Evolutionary conservation across 768 basidiomycete species (phyloP).

Genomic region (Cubamyces lactineus): DNA sequence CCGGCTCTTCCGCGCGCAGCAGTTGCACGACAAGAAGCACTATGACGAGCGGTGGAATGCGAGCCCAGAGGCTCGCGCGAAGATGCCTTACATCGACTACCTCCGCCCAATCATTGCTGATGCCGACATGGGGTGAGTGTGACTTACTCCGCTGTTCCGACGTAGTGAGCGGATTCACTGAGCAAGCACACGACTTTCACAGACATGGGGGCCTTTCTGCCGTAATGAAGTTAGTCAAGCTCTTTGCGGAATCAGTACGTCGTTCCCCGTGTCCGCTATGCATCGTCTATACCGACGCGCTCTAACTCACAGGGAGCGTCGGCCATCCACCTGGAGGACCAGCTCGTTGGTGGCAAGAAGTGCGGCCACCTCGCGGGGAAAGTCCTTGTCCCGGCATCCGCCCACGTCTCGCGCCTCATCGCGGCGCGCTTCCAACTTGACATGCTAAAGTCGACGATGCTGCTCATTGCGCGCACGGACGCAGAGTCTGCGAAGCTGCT

Average conservation of each 20-base stretch:
- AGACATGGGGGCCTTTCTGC: constrained; percentile 93
- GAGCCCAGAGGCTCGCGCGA: constrained; percentile 62
- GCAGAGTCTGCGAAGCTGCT: constrained; percentile 86
- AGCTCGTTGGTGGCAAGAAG: constrained; percentile 94
- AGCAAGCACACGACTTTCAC: not conserved
- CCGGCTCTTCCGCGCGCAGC: constrained; percentile 87
- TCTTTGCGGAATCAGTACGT: constrained; percentile 89
- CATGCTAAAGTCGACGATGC: constrained; percentile 84
- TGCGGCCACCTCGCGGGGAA: constrained; percentile 92
- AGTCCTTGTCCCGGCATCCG: constrained; percentile 88
- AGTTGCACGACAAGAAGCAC: constrained; percentile 90
- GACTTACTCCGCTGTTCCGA: no score
- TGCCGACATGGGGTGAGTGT: constrained; percentile 84
- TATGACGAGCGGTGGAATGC: constrained; percentile 82
- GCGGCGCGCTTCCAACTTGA: constrained; percentile 91
- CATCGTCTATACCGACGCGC: not conserved
- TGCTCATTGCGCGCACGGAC: constrained; percentile 91
- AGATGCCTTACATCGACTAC: constrained; percentile 84
- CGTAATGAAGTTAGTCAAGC: constrained; percentile 92
- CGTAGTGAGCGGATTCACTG: constrained; percentile 7
- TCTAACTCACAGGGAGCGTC: constrained; percentile 64
- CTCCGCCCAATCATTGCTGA: constrained; percentile 93
- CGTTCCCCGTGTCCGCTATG: not conserved
- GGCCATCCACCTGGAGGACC: constrained; percentile 92
- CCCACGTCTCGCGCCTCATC: constrained; percentile 83